Base-by-base conservation (phyloP, 306 rosid genomes). In the Quercus engelmannii region DNA sequence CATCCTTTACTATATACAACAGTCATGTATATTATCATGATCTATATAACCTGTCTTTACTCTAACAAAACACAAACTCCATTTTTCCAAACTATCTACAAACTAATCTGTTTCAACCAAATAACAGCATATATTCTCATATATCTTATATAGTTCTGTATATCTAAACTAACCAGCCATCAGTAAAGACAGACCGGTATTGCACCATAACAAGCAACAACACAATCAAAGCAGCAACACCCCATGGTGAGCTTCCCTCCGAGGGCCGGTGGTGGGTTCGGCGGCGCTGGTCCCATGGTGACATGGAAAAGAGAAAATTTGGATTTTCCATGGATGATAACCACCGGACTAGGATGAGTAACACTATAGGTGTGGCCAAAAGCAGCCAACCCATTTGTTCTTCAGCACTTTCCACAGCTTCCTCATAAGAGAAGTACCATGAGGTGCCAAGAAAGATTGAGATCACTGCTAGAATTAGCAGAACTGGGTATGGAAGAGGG, bases 241-340 rank as follows among this genome's bases (percentile, higher is more conserved):
- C 96, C 98, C 99, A 95, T 0, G 99, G 99, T 2, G 97, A 95
- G 81, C 90, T 86, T 0, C 99, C 99, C 76, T 92, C 99, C 4
- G 97, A 83, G 9, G 92, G 80, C 2, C 5, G 18, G 35, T 82
- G 54, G 73, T 90, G 71, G 43, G 92, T 92, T 63, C 82, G 73
- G 38, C 86, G 80, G 69, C 88, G 82, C 8, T 68, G 88, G 4
- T 88, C 96, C 93, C 88, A 86, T 1, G 91, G 85, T 2, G 86
- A 83, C 49, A 74, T 73, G 58, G 85, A 35, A 56, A 84, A 86
- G 78, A 88, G 87, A 86, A 85, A 76, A 20, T 71, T 84, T 6
- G 88, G 80, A 73, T 83, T 72, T 11, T 89, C 97, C 83, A 90
- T 49, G 4, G 95, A 86, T 4, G 97, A 94, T 17, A 94, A 38